These are phyloP conservation scores for Microcera coccophila DNA, from an alignment of 2,329 filamentous ascomycete genomes.

Conservation along the genomic window DNA sequence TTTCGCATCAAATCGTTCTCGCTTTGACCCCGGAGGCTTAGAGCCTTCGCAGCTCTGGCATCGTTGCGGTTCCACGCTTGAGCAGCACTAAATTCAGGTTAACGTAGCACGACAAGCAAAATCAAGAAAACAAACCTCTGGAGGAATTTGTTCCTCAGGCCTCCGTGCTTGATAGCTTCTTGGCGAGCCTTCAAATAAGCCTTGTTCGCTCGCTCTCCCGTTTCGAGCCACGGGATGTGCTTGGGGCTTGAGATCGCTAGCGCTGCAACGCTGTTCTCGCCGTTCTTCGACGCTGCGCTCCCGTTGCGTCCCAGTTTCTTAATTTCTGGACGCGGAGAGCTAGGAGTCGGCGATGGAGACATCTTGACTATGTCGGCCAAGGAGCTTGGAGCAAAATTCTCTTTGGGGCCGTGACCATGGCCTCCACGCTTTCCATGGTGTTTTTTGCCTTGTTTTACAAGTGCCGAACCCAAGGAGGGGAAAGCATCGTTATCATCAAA, in stretches of 20 bases:
- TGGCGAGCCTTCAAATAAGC: conserved; percentile 91
- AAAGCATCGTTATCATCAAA: conserved; percentile 96
- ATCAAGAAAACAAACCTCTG: conserved; percentile 63
- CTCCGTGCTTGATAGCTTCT: conserved; percentile 96
- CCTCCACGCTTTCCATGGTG: conserved; percentile 88
- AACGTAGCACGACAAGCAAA: conserved; percentile 1
- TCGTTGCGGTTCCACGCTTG: conserved; percentile 99
- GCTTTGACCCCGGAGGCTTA: conserved; percentile 89
- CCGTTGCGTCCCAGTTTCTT: conserved; percentile 61
- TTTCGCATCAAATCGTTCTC: conserved; percentile 98
- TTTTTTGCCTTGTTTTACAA: conserved; percentile 76
- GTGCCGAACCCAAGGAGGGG: conserved; percentile 76
- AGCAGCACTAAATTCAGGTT: conserved; percentile 61
- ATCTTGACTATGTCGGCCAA: conserved; percentile 94
- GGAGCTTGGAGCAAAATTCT: conserved; percentile 67
- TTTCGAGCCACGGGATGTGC: conserved; percentile 95
- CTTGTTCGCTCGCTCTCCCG: conserved; percentile 84
- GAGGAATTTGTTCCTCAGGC: conserved; percentile 92
- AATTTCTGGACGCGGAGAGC: conserved; percentile 54
- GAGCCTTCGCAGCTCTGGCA: conserved; percentile 88
- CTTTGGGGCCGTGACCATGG: conserved; percentile 68
- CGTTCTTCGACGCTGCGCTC: conserved; percentile 60
- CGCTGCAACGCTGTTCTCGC: conserved; percentile 76
- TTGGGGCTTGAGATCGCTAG: conserved; percentile 83
- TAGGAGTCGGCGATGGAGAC: conserved; percentile 77